Evolutionary conservation across 331 rosid genomes (phyloP).

Genomic region (Saraca asoca): DNA sequence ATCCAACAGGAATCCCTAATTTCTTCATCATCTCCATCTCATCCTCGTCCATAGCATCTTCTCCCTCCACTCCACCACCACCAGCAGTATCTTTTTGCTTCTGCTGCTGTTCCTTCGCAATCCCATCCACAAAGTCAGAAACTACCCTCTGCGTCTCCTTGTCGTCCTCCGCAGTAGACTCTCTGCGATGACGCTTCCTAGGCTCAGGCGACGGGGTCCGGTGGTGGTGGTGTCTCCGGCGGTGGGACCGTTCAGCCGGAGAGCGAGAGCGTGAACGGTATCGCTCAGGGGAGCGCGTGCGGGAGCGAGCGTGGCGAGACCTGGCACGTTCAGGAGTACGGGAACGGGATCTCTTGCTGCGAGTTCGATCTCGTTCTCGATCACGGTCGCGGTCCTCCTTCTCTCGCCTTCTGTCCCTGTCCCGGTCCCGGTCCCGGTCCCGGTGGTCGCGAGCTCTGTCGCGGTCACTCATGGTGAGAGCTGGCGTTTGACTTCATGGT

Average conservation of each 20-base stretch:
- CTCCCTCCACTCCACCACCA: constrained; percentile 34
- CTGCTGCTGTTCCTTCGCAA: constrained; percentile 63
- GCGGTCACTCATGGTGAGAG: constrained; percentile 57
- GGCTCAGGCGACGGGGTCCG: constrained; percentile 81
- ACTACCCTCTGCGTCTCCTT: constrained; percentile 65
- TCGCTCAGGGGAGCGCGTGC: constrained; percentile 56
- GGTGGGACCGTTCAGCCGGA: constrained; percentile 60
- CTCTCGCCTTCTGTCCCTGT: constrained; percentile 31
- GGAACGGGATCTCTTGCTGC: constrained; percentile 75
- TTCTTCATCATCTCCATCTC: constrained; percentile 93
- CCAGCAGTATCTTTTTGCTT: constrained; percentile 51
- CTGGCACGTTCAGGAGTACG: constrained; percentile 71
- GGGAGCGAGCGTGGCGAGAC: constrained; percentile 67
- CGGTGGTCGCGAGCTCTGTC: constrained; percentile 45
- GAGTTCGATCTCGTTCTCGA: constrained; percentile 47
- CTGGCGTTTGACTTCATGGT: too few relatives aligned
- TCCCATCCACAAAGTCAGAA: constrained; percentile 79
- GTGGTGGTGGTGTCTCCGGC: constrained; percentile 59
- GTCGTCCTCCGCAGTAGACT: constrained; percentile 56
- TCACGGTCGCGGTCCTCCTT: constrained; percentile 47
- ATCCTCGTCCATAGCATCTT: constrained; percentile 53
- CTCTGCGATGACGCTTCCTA: constrained; percentile 76
- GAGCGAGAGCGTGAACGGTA: constrained; percentile 45
- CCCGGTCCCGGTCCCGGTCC: constrained; percentile 39
- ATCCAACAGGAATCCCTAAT: constrained; percentile 82